phyloP scores from a whole-genome alignment of 495 filamentous ascomycete genomes.

The Aspergillus asperescens region DNA sequence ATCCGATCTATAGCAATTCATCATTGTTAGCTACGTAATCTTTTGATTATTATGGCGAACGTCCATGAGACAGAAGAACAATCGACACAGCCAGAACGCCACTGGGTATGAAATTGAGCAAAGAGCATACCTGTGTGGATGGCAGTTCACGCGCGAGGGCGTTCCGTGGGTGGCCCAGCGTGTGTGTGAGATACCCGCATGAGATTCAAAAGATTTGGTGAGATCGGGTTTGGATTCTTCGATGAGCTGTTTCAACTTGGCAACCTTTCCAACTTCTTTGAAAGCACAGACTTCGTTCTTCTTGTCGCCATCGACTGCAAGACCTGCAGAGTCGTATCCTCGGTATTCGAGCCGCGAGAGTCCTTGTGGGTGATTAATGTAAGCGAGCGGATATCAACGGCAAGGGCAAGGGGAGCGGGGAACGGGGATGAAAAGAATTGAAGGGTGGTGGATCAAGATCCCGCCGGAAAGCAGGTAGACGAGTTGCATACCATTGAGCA shows the following conservation, averaged over 20 bases:
- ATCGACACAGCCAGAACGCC: neutral
- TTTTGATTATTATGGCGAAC: too few relatives aligned
- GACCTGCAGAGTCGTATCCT: slow-evolving; percentile 94
- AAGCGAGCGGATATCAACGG: neutral
- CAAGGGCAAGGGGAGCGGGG: neutral
- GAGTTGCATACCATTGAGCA: slow-evolving; percentile 76
- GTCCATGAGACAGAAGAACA: too few relatives aligned
- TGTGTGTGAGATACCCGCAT: slow-evolving; percentile 97
- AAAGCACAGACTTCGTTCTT: slow-evolving; percentile 95
- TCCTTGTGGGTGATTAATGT: slow-evolving; percentile 40
- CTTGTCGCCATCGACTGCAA: slow-evolving; percentile 96
- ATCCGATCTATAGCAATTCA: slow-evolving; percentile 51
- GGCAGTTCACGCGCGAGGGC: slow-evolving; percentile 91
- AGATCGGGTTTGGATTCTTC: slow-evolving; percentile 75
- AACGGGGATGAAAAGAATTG: neutral
- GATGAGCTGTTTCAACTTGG: slow-evolving; percentile 89
- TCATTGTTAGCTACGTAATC: neutral
- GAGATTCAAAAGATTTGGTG: slow-evolving; percentile 90
- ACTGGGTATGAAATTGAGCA: neutral
- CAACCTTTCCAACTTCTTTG: slow-evolving; percentile 99
- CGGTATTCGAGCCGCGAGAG: slow-evolving; percentile 88
- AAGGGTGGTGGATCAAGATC: neutral
- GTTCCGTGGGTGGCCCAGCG: slow-evolving; percentile 97
- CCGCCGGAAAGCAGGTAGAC: neutral
- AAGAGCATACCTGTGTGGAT: slow-evolving; percentile 82